Evolutionary conservation across 1,284 basidiomycete species (phyloP), one percentile per base, ranked within the genome.

Genomic region (Apiotrichum gracile): DNA sequence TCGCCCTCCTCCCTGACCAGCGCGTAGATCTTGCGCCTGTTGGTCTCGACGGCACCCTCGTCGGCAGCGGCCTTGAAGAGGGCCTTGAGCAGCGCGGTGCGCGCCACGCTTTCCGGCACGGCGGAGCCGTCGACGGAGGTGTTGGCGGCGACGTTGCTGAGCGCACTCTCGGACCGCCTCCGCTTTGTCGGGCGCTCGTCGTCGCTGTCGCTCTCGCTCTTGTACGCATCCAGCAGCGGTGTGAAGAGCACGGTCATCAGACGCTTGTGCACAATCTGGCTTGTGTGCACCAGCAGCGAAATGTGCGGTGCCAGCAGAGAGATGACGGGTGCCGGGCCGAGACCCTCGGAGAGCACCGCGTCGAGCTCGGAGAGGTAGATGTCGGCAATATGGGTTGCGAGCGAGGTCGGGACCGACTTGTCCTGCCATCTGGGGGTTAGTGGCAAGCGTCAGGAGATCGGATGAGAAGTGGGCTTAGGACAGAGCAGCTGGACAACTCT

Each of bases 321-420:
- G 8, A 64, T 34, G 16, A 75, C 54, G 26, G 70, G 74, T 13
- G 65, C 69, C 1, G 61, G 47, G 12, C 61, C 56, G 55, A 64
- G 27, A 24, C 64, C 66, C 16, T 68, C 68, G 10, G 64, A 16
- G n/a, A 80, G 62, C 5, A 82, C 84, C 65, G 88, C 91, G 67
- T 97, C 84, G 27, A 98, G 81, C 72, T 98, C 94, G 61, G 88
- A 86, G 9, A 96, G 73, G 74, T 90, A 97, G 44, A 97, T 84
- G 69, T 98, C 94, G 24, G 85, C 80, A 9, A 98, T 71, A 71
- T 98, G 94, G 66, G 87, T 91, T 13, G 84, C 79, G 17, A 97
- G 78, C 53, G 91, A 86, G 16, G 82, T 76, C 0, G 93, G 91
- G 0, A 93, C 83, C 47, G 84, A 82, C 25, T 76, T 77, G 66